phyloP scores from a whole-genome alignment of 176 grass and related monocot species.

The Microstegium vimineum region DNA sequence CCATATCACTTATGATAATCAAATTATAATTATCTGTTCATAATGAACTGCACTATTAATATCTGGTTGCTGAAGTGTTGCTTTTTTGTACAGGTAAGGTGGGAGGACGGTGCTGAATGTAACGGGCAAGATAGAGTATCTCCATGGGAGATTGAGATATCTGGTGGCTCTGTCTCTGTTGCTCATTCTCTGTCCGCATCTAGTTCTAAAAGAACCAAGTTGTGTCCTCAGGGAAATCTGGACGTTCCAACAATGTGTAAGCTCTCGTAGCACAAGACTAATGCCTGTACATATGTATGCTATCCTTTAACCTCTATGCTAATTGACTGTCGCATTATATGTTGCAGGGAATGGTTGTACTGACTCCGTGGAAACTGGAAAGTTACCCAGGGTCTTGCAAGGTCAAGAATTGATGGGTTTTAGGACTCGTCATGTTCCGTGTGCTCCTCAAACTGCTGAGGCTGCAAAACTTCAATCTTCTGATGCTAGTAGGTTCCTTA shows the following conservation, averaged over 20 bases:
- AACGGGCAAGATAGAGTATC: slow-evolving; percentile 66
- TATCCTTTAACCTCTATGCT: slow-evolving; percentile 1
- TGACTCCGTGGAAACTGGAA: slow-evolving; percentile 75
- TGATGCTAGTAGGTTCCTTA: slow-evolving; percentile 27
- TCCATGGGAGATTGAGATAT: slow-evolving; percentile 86
- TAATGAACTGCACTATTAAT: slow-evolving; percentile 21
- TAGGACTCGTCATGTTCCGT: slow-evolving; percentile 43
- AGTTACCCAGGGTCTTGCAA: slow-evolving; percentile 99
- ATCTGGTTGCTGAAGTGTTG: slow-evolving; percentile 15
- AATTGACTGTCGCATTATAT: slow-evolving; percentile 5
- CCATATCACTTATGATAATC: slow-evolving; percentile 4
- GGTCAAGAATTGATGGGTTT: slow-evolving; percentile 99
- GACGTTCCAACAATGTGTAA: slow-evolving; percentile 72
- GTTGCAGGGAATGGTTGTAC: slow-evolving; percentile 63
- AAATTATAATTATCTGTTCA: neutral
- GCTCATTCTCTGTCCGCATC: slow-evolving; percentile 46
- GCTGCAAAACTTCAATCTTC: slow-evolving; percentile 36
- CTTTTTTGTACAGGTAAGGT: slow-evolving; percentile 58
- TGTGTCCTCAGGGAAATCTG: slow-evolving; percentile 53
- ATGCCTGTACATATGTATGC: neutral
- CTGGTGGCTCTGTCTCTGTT: slow-evolving; percentile 49
- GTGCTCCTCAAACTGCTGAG: slow-evolving; percentile 45
- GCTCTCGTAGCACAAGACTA: slow-evolving; percentile 3
- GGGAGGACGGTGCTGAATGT: slow-evolving; percentile 62
- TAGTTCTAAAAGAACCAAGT: slow-evolving; percentile 80